A percentile compares a stretch with the other conserved stretches of the same genome.
Conservation (phyloP, 1,284 basidiomycete genomes). For the Gymnopus androsaceus region DNA sequence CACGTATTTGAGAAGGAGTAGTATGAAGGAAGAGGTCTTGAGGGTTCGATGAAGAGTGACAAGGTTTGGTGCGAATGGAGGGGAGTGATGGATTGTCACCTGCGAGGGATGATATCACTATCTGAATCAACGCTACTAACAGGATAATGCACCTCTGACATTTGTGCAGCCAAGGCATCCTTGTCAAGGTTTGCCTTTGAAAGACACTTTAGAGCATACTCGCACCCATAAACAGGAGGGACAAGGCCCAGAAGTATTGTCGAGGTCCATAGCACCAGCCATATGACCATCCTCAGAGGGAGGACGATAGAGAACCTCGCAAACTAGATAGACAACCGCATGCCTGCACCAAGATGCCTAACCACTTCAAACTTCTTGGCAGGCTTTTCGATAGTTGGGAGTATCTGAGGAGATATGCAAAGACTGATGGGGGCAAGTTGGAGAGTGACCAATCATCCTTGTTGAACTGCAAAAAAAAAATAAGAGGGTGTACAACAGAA, state of each 20-base stretch:
- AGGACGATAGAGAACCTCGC: constrained; percentile 73
- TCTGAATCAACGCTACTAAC: constrained; percentile 5
- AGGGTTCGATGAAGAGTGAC: constrained; percentile 90
- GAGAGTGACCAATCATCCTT: too few species aligned
- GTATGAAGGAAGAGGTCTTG: constrained; percentile 52
- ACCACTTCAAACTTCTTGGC: constrained; percentile 81
- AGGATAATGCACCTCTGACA: constrained; percentile 71
- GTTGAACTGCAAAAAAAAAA: too few species aligned
- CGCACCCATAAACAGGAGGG: constrained; percentile 68
- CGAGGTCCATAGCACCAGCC: constrained; percentile 62
- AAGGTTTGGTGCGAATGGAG: constrained; percentile 92
- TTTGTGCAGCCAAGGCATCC: constrained; percentile 83
- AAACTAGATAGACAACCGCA: constrained; percentile 91
- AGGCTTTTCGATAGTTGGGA: constrained; percentile 45
- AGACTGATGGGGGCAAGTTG: too few species aligned
- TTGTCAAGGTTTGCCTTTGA: constrained; percentile 90
- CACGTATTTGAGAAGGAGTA: constrained; percentile 75
- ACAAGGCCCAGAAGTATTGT: constrained; percentile 42
- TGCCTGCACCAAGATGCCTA: constrained; percentile 86
- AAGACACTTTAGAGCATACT: constrained; percentile 96
- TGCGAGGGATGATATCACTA: constrained; percentile 30
- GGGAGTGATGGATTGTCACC: constrained; percentile 94
- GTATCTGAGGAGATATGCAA: too few species aligned
- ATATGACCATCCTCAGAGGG: constrained; percentile 64
- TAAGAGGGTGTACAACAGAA: too few species aligned